Conservation (phyloP, 805 yeast genomes). For the Ogataea kodamae region DNA sequence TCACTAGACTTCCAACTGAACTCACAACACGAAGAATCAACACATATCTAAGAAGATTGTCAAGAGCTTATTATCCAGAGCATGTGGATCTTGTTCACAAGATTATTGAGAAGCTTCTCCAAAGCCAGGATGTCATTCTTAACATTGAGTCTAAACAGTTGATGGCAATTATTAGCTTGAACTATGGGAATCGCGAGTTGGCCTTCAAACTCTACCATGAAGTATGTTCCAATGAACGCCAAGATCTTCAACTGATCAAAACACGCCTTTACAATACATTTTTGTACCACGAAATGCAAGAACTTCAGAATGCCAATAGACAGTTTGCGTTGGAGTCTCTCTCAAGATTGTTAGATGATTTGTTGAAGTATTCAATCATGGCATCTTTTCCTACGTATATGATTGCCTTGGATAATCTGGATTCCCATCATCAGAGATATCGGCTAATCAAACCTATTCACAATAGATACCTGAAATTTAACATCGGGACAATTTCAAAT, state of each 20-base stretch:
- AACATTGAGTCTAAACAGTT: background rate
- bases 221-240: background rate
- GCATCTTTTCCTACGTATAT: slow-evolving; percentile 13
- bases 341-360: background rate
- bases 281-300: slow-evolving; percentile 1
- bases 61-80: background rate
- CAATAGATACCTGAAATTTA: background rate
- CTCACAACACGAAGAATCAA: background rate
- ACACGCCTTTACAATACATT: slow-evolving; percentile 1
- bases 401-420: slow-evolving; percentile 8
- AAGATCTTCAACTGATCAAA: background rate
- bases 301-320: slow-evolving; percentile 1
- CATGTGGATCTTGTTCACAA: background rate
- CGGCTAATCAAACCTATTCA: slow-evolving; percentile 3
- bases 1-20: background rate
- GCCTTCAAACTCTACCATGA: slow-evolving; percentile 1
- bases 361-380: slow-evolving; percentile 4
- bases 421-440: slow-evolving; percentile 4
- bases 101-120: too few species aligned
- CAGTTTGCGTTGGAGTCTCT: background rate
- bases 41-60: background rate
- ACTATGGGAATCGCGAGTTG: background rate
- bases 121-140: background rate
- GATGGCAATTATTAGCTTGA: slow-evolving; percentile 1
- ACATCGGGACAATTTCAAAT: slow-evolving; percentile 6